A percentile compares a stretch with the other conserved stretches of the same genome.
Conservation (phyloP, 73 alveolate genomes). For the Paramecium tetraurelia region DNA sequence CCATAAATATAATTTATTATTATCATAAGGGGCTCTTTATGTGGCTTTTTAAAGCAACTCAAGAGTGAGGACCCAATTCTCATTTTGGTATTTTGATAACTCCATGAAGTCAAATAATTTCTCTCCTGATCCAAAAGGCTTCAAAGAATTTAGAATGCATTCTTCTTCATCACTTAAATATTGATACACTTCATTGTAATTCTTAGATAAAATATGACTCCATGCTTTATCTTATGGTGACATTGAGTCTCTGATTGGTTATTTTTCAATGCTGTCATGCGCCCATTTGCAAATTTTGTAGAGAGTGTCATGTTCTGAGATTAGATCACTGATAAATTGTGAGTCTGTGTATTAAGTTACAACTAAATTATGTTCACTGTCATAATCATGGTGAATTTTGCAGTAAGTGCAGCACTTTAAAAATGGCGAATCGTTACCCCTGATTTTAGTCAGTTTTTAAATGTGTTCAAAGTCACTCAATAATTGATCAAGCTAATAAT, state of each 20-base stretch:
- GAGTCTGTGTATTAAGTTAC: background rate
- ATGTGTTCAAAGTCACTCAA: background rate
- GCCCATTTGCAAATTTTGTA: conserved; percentile 7
- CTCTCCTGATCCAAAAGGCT: background rate
- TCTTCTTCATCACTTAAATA: background rate
- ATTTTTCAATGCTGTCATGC: background rate
- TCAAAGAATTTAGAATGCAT: background rate
- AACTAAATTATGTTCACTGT: background rate
- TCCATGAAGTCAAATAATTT: conserved; percentile 31
- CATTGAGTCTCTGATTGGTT: background rate
- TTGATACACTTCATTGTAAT: background rate
- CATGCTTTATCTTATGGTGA: background rate
- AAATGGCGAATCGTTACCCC: background rate
- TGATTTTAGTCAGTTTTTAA: background rate
- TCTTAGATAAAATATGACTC: background rate
- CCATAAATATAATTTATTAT: background rate
- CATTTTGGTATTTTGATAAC: background rate
- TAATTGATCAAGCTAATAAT: background rate
- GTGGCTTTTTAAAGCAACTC: background rate
- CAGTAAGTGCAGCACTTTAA: background rate
- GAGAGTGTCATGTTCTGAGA: background rate
- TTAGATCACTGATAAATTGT: background rate
- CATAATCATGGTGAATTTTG: background rate
- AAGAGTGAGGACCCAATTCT: background rate
- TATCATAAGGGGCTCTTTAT: background rate